A percentile compares a stretch with the other conserved stretches of the same genome.
Evolutionary conservation across 192 early-diverging fungal species (phyloP).

Genomic region (Podila minutissima): DNA sequence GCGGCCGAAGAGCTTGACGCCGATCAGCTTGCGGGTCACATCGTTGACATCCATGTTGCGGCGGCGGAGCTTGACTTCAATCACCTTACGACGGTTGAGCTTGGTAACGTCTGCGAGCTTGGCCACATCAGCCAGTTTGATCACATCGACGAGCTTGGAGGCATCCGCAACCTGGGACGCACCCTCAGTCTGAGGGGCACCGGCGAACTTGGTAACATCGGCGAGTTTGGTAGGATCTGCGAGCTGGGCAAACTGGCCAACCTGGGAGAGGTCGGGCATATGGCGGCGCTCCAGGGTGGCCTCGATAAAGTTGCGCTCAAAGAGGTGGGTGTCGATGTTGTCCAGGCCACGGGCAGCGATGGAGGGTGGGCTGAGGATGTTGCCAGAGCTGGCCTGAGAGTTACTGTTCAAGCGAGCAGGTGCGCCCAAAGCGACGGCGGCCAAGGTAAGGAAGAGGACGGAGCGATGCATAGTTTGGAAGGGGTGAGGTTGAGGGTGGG

Average conservation of each 20-base stretch:
- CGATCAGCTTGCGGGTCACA: not conserved
- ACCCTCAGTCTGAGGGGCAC: not conserved
- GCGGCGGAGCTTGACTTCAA: not conserved
- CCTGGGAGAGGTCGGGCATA: too few relatives aligned
- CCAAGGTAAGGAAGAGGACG: slow-evolving; percentile 17
- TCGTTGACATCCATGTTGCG: too few relatives aligned
- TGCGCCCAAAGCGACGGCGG: slow-evolving; percentile 26
- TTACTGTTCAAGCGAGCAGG: slow-evolving; percentile 3
- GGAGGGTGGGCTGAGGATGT: not conserved
- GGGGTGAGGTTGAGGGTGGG: not conserved
- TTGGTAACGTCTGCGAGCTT: not conserved
- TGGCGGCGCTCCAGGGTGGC: not conserved
- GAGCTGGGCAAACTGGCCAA: not conserved
- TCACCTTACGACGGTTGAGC: not conserved
- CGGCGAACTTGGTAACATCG: not conserved
- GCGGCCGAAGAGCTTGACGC: not conserved
- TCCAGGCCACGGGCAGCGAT: slow-evolving; percentile 4
- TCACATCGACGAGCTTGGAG: not conserved
- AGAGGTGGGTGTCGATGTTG: not conserved
- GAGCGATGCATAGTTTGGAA: slow-evolving; percentile 13
- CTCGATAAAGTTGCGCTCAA: not conserved
- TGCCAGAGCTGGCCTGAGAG: not conserved
- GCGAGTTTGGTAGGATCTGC: not conserved
- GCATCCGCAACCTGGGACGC: not conserved
- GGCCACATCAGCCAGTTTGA: not conserved